A percentile compares a stretch with the other conserved stretches of the same genome.
phyloP scores from a whole-genome alignment of 306 rosid species.

The Quercus engelmannii region DNA sequence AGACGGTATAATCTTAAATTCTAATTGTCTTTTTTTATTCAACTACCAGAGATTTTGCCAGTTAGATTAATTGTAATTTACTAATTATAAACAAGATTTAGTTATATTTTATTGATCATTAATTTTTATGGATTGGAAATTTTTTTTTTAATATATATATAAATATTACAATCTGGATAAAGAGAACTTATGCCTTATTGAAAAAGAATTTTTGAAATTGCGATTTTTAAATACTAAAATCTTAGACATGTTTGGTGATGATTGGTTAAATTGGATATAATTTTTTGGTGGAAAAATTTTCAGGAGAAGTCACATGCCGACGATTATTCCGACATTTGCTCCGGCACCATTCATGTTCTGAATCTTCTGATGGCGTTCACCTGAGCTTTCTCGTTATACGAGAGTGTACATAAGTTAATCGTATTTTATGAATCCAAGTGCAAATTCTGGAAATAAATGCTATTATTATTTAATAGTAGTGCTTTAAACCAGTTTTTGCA shows the following conservation, averaged over 20 bases:
- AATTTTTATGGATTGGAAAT: no score
- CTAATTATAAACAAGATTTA: no score
- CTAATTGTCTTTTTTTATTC: no score
- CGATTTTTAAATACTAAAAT: no score
- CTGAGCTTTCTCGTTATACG: not conserved
- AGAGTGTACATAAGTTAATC: not conserved
- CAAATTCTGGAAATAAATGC: not conserved
- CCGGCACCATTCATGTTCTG: slow-evolving; percentile 67
- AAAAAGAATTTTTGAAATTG: no score
- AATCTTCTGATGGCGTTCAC: slow-evolving; percentile 47
- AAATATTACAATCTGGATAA: no score
- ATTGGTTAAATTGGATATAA: not conserved
- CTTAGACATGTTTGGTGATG: no score
- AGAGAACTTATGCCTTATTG: no score
- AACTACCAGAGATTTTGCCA: rapidly evolving
- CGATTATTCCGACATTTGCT: slow-evolving; percentile 47
- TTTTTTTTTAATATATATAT: no score
- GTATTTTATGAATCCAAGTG: not conserved
- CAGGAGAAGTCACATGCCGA: slow-evolving; percentile 37
- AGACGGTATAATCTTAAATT: rapidly evolving
- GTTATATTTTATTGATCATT: no score
- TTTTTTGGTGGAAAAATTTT: not conserved
- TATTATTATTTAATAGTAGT: not conserved
- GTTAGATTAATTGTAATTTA: no score
- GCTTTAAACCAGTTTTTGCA: no score